Percentiles rank a stretch among this genome's conserved stretches.
phyloP scores from a whole-genome alignment of 176 grass and related monocot species.

The Zea mays region Zm-B73-REFERENCE-NAM-5.0 NC_050100.1:51498501-51499000 shows the following conservation, averaged over 20 bases:
- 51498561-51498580: slow-evolving; percentile 80
- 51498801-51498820: slow-evolving; percentile 13
- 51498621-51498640: not conserved
- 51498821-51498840: not conserved
- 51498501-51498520: slow-evolving; percentile 57
- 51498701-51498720: slow-evolving; percentile 35
- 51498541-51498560: slow-evolving; percentile 69
- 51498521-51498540: slow-evolving; percentile 59
- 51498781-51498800: not conserved
- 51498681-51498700: slow-evolving; percentile 26
- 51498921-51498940: slow-evolving; percentile 24
- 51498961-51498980: not conserved
- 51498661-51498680: not conserved
- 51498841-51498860: slow-evolving; percentile 28
- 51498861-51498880: too few species aligned
- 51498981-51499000: not conserved
- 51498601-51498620: not conserved
- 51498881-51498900: not conserved
- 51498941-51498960: slow-evolving; percentile 10
- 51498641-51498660: not conserved
- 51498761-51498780: slow-evolving; percentile 33
- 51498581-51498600: not conserved
- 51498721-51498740: slow-evolving; percentile 6
- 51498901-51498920: not conserved
- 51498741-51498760: slow-evolving; percentile 30